A percentile compares a stretch with the other conserved stretches of the same genome.
These are phyloP conservation scores for Blepharisma undulans DNA, from an alignment of 169 alveolate genomes.

Conservation along the genomic window DNA sequence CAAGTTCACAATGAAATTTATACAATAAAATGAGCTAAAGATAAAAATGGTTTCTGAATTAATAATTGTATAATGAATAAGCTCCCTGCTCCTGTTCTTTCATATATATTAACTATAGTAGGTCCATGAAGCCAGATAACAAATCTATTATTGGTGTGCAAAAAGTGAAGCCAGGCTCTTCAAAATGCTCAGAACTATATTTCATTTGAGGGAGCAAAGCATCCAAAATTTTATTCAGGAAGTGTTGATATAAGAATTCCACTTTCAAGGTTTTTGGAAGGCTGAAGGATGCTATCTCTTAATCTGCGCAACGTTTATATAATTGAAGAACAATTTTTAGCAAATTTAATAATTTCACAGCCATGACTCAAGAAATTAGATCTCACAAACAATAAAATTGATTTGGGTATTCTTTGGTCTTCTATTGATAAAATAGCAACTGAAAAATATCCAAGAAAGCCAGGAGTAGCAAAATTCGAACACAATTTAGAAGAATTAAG, in stretches of 20 bases:
- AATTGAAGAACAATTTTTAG: neutral
- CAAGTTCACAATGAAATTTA: neutral
- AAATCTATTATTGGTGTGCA: neutral
- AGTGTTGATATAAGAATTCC: neutral
- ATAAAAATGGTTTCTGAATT: neutral
- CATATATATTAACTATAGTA: neutral
- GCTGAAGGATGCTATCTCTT: neutral
- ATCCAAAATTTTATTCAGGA: neutral
- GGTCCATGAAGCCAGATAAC: neutral
- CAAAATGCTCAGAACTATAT: neutral
- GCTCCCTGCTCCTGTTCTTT: neutral
- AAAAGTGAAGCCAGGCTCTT: neutral
- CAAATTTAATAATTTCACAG: neutral
- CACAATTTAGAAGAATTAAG: conserved; percentile 13
- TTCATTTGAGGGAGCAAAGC: neutral
- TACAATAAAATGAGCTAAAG: neutral
- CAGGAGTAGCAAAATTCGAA: neutral
- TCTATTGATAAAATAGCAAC: neutral
- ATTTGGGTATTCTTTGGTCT: conserved; percentile 7
- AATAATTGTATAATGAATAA: neutral
- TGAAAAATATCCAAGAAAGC: neutral
- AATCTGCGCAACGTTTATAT: neutral
- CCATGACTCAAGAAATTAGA: neutral
- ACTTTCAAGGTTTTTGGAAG: neutral
- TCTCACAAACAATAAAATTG: neutral